phyloP scores from a whole-genome alignment of 192 early-diverging fungal genomes.

The Coemansia sp. region DNA sequence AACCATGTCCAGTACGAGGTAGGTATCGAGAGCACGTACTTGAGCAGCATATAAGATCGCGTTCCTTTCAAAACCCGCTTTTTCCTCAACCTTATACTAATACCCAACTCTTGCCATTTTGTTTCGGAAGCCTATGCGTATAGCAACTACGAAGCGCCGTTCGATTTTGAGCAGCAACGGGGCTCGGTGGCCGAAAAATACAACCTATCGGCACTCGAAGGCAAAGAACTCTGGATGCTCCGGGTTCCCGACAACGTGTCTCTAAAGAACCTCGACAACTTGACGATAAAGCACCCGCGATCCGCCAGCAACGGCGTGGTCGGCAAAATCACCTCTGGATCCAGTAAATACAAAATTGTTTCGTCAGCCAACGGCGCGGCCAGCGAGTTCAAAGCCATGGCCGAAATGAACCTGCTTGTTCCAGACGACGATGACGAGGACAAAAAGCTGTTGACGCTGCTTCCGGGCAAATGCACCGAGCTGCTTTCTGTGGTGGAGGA shows the following conservation, averaged over 20 bases:
- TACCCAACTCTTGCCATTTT: slow-evolving; percentile 1
- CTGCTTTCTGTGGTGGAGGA: slow-evolving; percentile 40
- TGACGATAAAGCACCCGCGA: slow-evolving; percentile 43
- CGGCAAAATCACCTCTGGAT: slow-evolving; percentile 11
- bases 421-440: slow-evolving; percentile 35
- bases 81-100: background rate
- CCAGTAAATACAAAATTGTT: slow-evolving; percentile 23
- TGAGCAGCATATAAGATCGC: background rate
- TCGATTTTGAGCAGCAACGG: slow-evolving; percentile 20
- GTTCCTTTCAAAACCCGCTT: background rate
- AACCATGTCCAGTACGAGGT: background rate
- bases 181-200: slow-evolving; percentile 16
- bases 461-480: slow-evolving; percentile 23
- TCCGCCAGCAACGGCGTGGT: slow-evolving; percentile 26
- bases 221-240: slow-evolving; percentile 49
- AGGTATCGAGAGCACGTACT: background rate
- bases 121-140: background rate
- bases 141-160: slow-evolving; percentile 34
- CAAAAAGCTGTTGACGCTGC: slow-evolving; percentile 16
- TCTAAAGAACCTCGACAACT: slow-evolving; percentile 27
- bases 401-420: slow-evolving; percentile 44
- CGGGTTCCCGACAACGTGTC: slow-evolving; percentile 47
- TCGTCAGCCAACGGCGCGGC: slow-evolving; percentile 10
- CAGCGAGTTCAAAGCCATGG: slow-evolving; percentile 44
- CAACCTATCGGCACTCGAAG: slow-evolving; percentile 13